These are phyloP conservation scores for Heterobasidion annosum DNA, from an alignment of 1,284 basidiomycete genomes.

Conservation along the genomic window DNA sequence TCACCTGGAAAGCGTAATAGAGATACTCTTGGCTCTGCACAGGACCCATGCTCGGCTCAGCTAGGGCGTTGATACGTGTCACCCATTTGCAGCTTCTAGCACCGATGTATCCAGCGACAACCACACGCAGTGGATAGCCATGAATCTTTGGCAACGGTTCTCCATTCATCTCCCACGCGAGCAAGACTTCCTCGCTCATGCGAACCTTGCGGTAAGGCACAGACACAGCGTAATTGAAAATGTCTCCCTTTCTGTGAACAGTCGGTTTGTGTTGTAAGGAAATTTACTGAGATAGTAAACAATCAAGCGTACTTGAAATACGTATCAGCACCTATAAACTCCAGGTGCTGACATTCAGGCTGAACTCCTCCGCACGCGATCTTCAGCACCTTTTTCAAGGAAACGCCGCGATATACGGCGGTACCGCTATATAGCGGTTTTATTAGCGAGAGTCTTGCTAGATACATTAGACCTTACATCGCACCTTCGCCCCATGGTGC, in stretches of 20 bases:
- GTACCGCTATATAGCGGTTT: neutral
- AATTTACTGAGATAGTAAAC: conserved; percentile 11
- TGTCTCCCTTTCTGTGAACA: conserved; percentile 25
- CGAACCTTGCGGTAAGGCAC: conserved; percentile 44
- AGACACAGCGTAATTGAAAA: conserved; percentile 47
- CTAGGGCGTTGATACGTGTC: conserved; percentile 41
- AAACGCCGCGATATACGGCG: conserved; percentile 25
- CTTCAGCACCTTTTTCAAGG: conserved; percentile 45
- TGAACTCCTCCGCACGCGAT: conserved; percentile 40
- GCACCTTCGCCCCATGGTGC: conserved; percentile 50
- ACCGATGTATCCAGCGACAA: conserved; percentile 51
- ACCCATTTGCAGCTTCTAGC: conserved; percentile 52
- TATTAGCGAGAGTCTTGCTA: neutral
- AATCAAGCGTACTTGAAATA: conserved; percentile 35
- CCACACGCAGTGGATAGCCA: conserved; percentile 43
- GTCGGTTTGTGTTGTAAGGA: no score
- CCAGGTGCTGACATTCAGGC: conserved; percentile 40
- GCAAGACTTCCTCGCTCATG: conserved; percentile 39
- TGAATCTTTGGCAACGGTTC: conserved; percentile 44
- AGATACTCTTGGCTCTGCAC: conserved; percentile 47
- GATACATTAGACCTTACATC: conserved; percentile 25
- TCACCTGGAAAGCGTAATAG: conserved; percentile 27
- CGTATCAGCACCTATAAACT: conserved; percentile 49
- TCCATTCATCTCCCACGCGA: conserved; percentile 56
- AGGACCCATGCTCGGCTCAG: conserved; percentile 39